These are phyloP conservation scores for Hylodesmum podocarpum DNA, from an alignment of 306 rosid genomes.

Conservation along the genomic window DNA sequence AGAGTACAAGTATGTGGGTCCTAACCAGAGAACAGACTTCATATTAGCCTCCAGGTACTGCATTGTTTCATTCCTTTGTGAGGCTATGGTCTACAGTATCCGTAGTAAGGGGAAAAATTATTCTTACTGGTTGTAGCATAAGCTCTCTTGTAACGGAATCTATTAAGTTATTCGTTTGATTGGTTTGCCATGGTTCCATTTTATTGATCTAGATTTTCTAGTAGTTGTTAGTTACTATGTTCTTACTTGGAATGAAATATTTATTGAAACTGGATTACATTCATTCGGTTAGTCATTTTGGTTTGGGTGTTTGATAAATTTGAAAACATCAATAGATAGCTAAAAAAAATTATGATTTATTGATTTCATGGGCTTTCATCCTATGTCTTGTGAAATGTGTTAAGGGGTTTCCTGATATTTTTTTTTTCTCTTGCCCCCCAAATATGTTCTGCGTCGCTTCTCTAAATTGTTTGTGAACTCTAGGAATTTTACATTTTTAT, in stretches of 20 bases:
- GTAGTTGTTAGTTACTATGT: neutral
- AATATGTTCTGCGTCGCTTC: neutral
- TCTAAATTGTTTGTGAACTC: neutral
- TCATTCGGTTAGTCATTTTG: neutral
- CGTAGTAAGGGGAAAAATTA: neutral
- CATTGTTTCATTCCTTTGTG: slow-evolving; percentile 20
- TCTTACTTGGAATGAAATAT: neutral
- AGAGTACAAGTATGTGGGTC: slow-evolving; percentile 89
- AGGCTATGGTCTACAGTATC: slow-evolving; percentile 7
- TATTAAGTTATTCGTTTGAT: neutral
- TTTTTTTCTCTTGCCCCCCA: neutral
- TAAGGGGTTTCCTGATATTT: neutral
- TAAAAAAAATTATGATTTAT: neutral
- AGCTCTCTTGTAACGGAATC: neutral
- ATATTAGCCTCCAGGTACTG: slow-evolving; percentile 83
- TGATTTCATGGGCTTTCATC: neutral
- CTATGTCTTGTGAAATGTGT: neutral
- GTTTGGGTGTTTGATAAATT: neutral
- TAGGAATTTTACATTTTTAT: neutral
- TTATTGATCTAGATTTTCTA: neutral
- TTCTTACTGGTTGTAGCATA: neutral
- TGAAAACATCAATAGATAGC: neutral
- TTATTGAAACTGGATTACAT: neutral
- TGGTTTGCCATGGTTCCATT: slow-evolving; percentile 12
- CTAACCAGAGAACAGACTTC: slow-evolving; percentile 86